These are phyloP conservation scores for Wilcoxina mikolae DNA, from an alignment of 495 filamentous ascomycete species.

Conservation along the genomic window DNA sequence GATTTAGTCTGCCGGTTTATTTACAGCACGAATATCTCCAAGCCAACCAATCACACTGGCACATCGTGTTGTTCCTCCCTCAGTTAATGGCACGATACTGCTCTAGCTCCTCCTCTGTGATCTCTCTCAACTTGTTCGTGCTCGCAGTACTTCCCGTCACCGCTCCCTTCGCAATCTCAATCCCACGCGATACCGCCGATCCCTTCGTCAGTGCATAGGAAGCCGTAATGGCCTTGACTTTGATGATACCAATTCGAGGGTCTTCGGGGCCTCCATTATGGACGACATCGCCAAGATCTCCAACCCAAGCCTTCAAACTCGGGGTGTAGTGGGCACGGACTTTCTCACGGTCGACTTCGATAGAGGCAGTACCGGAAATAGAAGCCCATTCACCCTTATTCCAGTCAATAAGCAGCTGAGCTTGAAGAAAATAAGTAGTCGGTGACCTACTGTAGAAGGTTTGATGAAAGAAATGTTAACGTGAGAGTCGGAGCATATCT, in stretches of 20 bases:
- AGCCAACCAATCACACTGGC: no score
- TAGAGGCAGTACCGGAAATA: constrained; percentile 52
- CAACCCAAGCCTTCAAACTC: constrained; percentile 70
- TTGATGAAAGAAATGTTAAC: constrained; percentile 81
- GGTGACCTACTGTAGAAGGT: constrained; percentile 47
- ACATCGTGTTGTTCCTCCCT: no score
- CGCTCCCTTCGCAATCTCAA: constrained; percentile 62
- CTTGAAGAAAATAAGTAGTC: no score
- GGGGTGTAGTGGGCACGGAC: constrained; percentile 51
- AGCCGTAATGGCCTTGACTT: constrained; percentile 45
- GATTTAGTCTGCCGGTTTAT: not conserved
- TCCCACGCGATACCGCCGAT: constrained; percentile 42
- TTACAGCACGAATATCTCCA: no score
- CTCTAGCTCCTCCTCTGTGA: constrained; percentile 51
- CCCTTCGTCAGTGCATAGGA: constrained; percentile 45
- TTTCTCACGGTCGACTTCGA: constrained; percentile 50
- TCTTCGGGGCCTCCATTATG: constrained; percentile 74
- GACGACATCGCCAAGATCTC: constrained; percentile 74
- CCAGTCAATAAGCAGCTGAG: not conserved
- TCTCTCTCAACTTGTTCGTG: constrained; percentile 66
- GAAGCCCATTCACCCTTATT: constrained; percentile 50
- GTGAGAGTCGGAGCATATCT: constrained; percentile 58
- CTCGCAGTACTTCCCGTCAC: constrained; percentile 54
- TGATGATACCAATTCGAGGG: constrained; percentile 61
- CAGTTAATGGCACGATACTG: constrained; percentile 30